Conservation (phyloP, 2,329 filamentous ascomycete species). For the Cordyceps pruinosa region DNA sequence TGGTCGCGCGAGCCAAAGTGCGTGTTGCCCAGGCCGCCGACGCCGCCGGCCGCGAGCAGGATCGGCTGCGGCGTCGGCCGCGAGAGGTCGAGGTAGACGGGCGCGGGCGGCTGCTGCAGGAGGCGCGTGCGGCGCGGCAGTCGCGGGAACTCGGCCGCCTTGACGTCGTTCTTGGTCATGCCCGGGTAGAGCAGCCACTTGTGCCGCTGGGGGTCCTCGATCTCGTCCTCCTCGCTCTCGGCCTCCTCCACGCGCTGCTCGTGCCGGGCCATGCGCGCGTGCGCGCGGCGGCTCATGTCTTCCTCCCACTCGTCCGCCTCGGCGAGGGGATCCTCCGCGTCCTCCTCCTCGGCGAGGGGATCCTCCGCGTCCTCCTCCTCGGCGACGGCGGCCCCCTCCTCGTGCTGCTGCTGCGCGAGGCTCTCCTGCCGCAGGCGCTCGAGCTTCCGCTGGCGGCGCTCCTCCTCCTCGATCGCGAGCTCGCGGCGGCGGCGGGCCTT, state of each 20-base stretch:
- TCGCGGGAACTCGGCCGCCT: conserved; percentile 40
- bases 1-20: conserved; percentile 78
- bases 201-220: conserved; percentile 46
- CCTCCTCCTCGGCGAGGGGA: conserved; percentile 25
- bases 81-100: conserved; percentile 66
- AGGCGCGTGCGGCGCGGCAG: conserved; percentile 45
- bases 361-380: conserved; percentile 12
- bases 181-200: conserved; percentile 88
- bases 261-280: background rate
- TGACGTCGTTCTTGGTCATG: conserved; percentile 62
- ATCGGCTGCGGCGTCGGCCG: conserved; percentile 76
- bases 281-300: background rate
- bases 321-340: conserved; percentile 15
- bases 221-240: conserved; percentile 33
- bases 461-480: conserved; percentile 29
- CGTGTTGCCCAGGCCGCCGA: conserved; percentile 87
- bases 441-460: conserved; percentile 14
- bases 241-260: conserved; percentile 15
- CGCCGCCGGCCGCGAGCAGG: conserved; percentile 76
- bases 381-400: conserved; percentile 1
- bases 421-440: background rate
- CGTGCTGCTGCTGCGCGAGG: conserved; percentile 12
- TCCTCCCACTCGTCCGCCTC: conserved; percentile 29
- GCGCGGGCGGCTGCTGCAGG: conserved; percentile 62
- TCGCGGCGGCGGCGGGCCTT: conserved; percentile 28